Conservation (phyloP, 2,329 filamentous ascomycete species). For the Chrysoporthe deuterocubensis region DNA sequence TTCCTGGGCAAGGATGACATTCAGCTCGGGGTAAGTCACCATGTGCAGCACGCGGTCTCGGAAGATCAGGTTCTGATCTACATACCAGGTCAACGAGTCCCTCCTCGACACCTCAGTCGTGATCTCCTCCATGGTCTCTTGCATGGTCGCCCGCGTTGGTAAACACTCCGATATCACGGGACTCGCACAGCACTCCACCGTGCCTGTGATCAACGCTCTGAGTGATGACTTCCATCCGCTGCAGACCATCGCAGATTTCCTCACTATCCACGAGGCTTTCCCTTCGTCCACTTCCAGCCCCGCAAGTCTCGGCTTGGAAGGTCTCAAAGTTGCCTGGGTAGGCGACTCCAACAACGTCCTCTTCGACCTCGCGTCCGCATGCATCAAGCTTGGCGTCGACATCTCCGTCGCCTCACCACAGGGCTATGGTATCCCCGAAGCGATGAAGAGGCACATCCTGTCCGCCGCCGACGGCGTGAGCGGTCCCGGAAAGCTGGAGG, state of each 20-base stretch:
- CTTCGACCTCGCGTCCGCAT: constrained; percentile 88
- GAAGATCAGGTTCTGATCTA: background rate
- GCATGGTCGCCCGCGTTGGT: constrained; percentile 79
- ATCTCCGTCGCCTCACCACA: constrained; percentile 84
- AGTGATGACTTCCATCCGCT: constrained; percentile 92
- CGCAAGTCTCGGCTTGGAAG: constrained; percentile 68
- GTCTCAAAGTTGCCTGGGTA: constrained; percentile 92
- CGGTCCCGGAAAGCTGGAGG: constrained; percentile 67
- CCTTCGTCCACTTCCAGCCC: constrained; percentile 47
- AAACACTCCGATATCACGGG: constrained; percentile 75
- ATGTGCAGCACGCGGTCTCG: constrained; percentile 51
- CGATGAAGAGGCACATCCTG: constrained; percentile 75
- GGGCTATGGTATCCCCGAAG: constrained; percentile 78
- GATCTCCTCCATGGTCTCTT: constrained; percentile 90
- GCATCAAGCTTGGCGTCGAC: constrained; percentile 84
- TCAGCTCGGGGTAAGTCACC: constrained; percentile 68
- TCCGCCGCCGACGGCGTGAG: constrained; percentile 61
- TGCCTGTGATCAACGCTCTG: constrained; percentile 85
- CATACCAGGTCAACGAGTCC: constrained; percentile 76
- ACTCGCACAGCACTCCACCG: constrained; percentile 72
- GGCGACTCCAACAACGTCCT: constrained; percentile 97
- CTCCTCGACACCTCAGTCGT: constrained; percentile 91
- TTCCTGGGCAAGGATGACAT: constrained; percentile 96
- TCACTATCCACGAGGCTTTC: constrained; percentile 85
- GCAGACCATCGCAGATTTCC: constrained; percentile 91